These are phyloP conservation scores for Setaria viridis DNA, from an alignment of 202 grass and related monocot species.

Conservation along the genomic window DNA sequence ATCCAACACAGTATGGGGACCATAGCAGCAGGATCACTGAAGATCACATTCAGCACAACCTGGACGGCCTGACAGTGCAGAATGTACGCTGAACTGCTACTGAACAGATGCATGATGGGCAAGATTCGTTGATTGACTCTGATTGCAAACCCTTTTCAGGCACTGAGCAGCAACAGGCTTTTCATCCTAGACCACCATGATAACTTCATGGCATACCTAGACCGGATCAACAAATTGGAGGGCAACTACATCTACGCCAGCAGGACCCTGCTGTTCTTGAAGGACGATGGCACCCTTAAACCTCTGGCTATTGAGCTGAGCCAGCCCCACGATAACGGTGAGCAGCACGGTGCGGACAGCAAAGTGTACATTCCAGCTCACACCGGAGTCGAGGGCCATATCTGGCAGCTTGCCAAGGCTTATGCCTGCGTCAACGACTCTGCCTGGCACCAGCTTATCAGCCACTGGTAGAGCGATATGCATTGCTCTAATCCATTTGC, in stretches of 20 bases:
- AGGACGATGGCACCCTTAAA: conserved; percentile 30
- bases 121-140: background rate
- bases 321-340: conserved; percentile 18
- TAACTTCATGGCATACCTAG: conserved; percentile 68
- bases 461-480: too few relatives aligned
- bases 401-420: conserved; percentile 52
- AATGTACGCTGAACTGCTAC: conserved; percentile 43
- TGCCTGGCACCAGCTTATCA: too few relatives aligned
- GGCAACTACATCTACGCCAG: conserved; percentile 67
- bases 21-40: conserved; percentile 73
- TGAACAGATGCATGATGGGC: too few relatives aligned
- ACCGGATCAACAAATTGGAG: conserved; percentile 54
- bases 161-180: conserved; percentile 55
- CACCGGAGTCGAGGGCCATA: conserved; percentile 14
- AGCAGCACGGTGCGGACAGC: conserved; percentile 35
- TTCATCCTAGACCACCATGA: conserved; percentile 90
- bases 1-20: conserved; percentile 59
- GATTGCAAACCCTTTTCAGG: conserved; percentile 45
- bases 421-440: background rate
- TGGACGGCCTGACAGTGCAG: conserved; percentile 60
- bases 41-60: conserved; percentile 59
- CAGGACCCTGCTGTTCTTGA: conserved; percentile 53
- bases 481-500: too few relatives aligned
- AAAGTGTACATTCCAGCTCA: conserved; percentile 32
- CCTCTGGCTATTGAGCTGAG: conserved; percentile 55